Conservation (phyloP, 2,329 filamentous ascomycete genomes). For the Fonsecaea nubica region DNA sequence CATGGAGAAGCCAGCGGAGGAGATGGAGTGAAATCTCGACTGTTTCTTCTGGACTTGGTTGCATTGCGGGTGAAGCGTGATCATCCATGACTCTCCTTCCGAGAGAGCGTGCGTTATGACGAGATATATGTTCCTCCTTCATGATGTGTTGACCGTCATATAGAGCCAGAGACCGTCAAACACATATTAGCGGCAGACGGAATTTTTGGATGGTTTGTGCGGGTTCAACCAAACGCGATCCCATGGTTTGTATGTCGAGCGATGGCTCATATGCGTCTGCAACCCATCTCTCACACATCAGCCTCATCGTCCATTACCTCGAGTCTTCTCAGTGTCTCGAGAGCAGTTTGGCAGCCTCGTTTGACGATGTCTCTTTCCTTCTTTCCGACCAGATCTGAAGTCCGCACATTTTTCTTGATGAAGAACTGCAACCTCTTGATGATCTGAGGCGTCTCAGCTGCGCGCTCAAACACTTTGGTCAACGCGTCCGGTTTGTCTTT, state of each 20-base stretch:
- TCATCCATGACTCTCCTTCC: not conserved
- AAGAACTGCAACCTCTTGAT: constrained; percentile 80
- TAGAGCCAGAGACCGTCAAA: not conserved
- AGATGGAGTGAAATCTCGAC: not conserved
- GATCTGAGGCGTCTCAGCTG: constrained; percentile 68
- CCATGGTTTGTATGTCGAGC: not conserved
- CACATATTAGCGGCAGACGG: not conserved
- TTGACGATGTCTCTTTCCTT: constrained; percentile 36
- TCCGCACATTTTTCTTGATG: constrained; percentile 74
- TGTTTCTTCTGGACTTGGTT: not conserved
- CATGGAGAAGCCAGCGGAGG: not conserved
- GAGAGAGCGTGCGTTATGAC: not conserved
- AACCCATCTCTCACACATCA: constrained; percentile 8
- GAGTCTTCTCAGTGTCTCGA: constrained; percentile 49
- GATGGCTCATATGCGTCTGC: not conserved
- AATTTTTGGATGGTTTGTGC: not conserved
- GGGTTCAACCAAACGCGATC: not conserved
- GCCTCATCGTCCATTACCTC: not conserved
- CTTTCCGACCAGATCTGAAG: constrained; percentile 59
- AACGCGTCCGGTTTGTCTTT: constrained; percentile 65
- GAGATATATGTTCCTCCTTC: not conserved
- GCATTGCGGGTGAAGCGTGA: not conserved
- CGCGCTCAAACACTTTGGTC: constrained; percentile 68
- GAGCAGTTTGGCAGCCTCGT: constrained; percentile 52
- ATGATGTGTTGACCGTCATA: not conserved